phyloP scores from a whole-genome alignment of 257 asterid species.

The Solanum medicagineum region DNA sequence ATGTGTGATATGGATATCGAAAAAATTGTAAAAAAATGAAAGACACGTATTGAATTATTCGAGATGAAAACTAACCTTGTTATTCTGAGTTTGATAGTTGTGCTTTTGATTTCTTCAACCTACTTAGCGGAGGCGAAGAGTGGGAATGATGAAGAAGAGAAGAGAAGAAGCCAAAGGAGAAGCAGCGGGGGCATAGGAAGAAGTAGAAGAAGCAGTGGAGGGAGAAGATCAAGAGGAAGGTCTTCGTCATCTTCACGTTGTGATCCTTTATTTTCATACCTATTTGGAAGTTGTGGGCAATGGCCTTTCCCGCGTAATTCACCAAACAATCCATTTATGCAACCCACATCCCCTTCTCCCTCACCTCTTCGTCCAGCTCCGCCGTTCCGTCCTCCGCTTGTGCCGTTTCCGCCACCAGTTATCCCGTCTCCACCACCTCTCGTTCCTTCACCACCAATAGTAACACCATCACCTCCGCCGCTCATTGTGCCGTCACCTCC shows the following conservation, averaged over 20 bases:
- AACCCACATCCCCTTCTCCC: conserved; percentile 3
- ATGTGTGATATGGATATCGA: background rate
- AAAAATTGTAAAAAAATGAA: background rate
- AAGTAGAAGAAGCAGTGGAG: background rate
- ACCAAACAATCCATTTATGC: conserved; percentile 16
- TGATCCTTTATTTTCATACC: conserved; percentile 16
- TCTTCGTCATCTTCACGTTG: conserved; percentile 2
- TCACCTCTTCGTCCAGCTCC: conserved; percentile 8
- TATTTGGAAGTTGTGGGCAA: conserved; percentile 23
- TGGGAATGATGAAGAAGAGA: conserved; percentile 17
- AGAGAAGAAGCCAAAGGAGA: background rate
- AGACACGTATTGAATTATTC: background rate
- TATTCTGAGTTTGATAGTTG: conserved; percentile 5
- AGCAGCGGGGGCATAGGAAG: background rate
- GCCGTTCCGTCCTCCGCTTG: conserved; percentile 1
- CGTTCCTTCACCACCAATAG: conserved; percentile 1
- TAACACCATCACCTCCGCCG: conserved; percentile 3
- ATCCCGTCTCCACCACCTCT: conserved; percentile 4
- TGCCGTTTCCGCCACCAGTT: conserved; percentile 4
- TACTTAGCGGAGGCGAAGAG: conserved; percentile 7
- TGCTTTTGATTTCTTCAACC: conserved; percentile 22
- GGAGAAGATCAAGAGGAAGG: conserved; percentile 4
- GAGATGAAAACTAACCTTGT: conserved; percentile 15
- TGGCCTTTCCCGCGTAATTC: conserved; percentile 24
- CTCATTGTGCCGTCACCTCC: conserved; percentile 1